Base-by-base conservation (phyloP, 345 rosid species). In the Sonneratia caseolaris region DNA sequence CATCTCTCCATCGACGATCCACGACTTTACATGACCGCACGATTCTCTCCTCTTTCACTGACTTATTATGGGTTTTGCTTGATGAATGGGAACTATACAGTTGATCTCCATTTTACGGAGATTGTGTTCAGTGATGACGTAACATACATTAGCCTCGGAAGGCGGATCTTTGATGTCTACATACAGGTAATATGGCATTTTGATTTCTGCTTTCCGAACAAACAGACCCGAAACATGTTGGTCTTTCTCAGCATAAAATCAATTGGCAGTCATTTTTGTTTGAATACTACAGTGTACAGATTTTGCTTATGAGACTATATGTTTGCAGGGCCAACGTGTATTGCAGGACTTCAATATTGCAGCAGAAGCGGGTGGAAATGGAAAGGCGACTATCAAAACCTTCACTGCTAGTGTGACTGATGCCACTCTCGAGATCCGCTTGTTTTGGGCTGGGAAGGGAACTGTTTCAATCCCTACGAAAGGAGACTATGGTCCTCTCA, bases 31-130 rank as follows among this genome's bases (percentile, higher is more conserved):
- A 81, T 51, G 18, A 69, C 55, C 7, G 87, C 86, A 2, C 82
- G 85, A 19, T 68, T 78, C 73, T 83, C 88, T 65, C 81, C 88
- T 24, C 66, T 84, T 43, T 76, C 87, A 35, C 74, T 86, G 16
- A 82, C 83, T 32, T 86, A 81, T 27, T 73, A 73, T 40, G 71
- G 71, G 3, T 55, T 13, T 27, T 73, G 72, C 57, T 21, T 74
- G 47, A 32, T 68, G 38, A 68, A 74, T 57, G 72, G 68, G 12
- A 35, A 2, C 14, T 74, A 74, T 43, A 35, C 65, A 3, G 72
- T 74, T 5, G 12, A 24, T 2, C 76, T 74, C 35, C 49, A 74
- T 38, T 74, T 74, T 68, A 72, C 76, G 43, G 72, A 74, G 59
- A 74, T 68, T 19, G 22, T n/a, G 43, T 74, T 68, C 36, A 27